Evolutionary conservation across 202 grass and related monocot species (phyloP), one percentile per base, ranked within the genome.

Genomic region (Cymbopogon flexuosus): DNA sequence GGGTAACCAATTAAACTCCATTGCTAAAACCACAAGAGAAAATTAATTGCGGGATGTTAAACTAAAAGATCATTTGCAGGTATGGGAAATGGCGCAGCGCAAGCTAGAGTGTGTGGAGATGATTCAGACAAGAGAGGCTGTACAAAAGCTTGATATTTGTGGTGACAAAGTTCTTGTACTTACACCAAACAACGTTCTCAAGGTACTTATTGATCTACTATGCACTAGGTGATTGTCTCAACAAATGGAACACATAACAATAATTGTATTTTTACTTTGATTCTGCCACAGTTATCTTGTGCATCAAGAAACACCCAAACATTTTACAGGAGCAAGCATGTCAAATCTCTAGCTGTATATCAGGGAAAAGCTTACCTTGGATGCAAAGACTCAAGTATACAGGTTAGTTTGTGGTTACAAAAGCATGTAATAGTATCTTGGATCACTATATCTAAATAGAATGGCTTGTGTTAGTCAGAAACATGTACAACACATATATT

Each of bases 311-410:
- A 77, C 74, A 93, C 61, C 33, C 84, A 95, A 60, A 81, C 77
- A 72, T 88, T 95, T 65, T 99, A 89, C 81, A 95, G 94, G 87
- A 89, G 84, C 68, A 99, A 99, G 54, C 88, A 88, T 73, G 68
- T 87, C 41, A 95, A 93, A 87, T 91, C 87, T 65, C 62, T 99
- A 88, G 84, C 87, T 84, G 62, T 87, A 74, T 77, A 70, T 68
- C 88, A 93, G 47, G 92, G 92, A 6, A 99, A 95, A 93, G 76
- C 83, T 80, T 99, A 95, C 77, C 89, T 94, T 79, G 96, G 96
- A 24, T 99, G 96, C 80, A 67, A 83, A 42, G 92, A 95, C 86
- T 87, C 77, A 43, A 95, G 96, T 85, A 91, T 98, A 82, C 95
- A 94, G 95, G 95, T 98, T 70, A 40, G 75, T 83, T 87, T 75